Base-by-base conservation (phyloP, 2,329 filamentous ascomycete species). In the Cytospora schulzeri region DNA sequence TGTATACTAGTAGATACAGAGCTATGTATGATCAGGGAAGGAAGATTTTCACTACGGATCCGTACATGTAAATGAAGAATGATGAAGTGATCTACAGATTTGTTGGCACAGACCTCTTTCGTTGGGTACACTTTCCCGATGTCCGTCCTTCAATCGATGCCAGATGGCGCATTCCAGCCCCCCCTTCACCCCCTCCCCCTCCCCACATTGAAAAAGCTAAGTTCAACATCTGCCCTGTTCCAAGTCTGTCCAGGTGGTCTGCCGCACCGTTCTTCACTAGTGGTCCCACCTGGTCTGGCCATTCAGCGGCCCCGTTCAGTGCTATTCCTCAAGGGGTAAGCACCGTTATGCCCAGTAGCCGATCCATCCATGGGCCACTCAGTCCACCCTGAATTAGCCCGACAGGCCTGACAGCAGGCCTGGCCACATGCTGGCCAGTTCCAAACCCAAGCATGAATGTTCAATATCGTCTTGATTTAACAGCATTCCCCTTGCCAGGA, bases 261-360 rank as follows among this genome's bases (percentile, higher is more conserved):
- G 60, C 52, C 60, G 60, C 50, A 50, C 60, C 60, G 60, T 62
- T 56, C 60, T 45, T 50, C 15, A 35, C 60, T 62, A 62, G 60
- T 26, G 15, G 28, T 7, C 52, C 60, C 60, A 57, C 41, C 29
- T 51, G 15, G 12, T 15, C 8, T 48, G 28, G 28, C 45, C 45
- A 48, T 8, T 48, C 45, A 48, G 45, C 17, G n/a, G n/a, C 45
- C n/a, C 45, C 45, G 45, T 24, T 14, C 19, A 14, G 45, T 24
- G 22, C 45, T 48, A 48, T 22, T 14, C 45, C 45, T 48, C 45
- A 48, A 48, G 45, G 45, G 45, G n/a, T 12, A 48, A 48, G 45
- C 45, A 48, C n/a, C 45, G n/a, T 48, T 48, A 12, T 24, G 3
- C 45, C n/a, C 45, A 48, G 8, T 48, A 48, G 45, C 45, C 45